Evolutionary conservation across 352 stramenopile genomes (phyloP), one percentile per base, ranked within the genome.

Genomic region (Phytophthora rubi): DNA sequence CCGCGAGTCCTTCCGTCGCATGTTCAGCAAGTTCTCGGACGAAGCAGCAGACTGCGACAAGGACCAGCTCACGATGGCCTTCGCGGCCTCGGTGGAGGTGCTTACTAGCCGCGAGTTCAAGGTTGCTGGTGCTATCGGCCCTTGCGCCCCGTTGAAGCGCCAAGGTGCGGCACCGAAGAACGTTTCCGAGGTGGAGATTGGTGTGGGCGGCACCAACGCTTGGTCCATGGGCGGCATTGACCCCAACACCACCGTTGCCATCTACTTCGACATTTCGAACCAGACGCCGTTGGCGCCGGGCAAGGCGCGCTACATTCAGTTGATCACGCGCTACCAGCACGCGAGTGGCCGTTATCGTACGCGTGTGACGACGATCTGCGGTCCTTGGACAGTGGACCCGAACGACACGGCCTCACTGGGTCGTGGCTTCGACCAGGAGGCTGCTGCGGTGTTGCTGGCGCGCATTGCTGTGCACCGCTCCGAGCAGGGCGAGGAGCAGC

Each of bases 271-370:
- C 73, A 91, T 99, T 63, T 93, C 91, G 15, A 96, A 95, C 79
- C 88, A 94, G 69, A 81, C 80, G 16, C 75, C 85, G 32, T 56
- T 92, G 30, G 68, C 88, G 15, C 81, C 85, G 13, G 88, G 88
- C 65, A 95, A 99, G 81, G 94, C 95, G 48, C 93, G 97, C 35
- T 99, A 97, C 86, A 97, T 99, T 65, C 93, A 98, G 82, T 94
- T 99, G 66, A 93, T 99, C 68, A 99, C 98, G 13, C 97, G 97
- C 68, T 99, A 99, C 84, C 97, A 99, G 80, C 97, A 99, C 72
- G 87, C 97, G 15, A 98, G 90, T 57, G 98, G 98, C 30, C 86
- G 84, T 28, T 98, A 98, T 75, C 88, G 98, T 53, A 94, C 99
- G 47, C 92, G 98, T 64, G 94, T 98, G 48, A 99, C 98, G 10